phyloP scores from a whole-genome alignment of 2,329 filamentous ascomycete genomes.

The Colletotrichum tropicicola region DNA sequence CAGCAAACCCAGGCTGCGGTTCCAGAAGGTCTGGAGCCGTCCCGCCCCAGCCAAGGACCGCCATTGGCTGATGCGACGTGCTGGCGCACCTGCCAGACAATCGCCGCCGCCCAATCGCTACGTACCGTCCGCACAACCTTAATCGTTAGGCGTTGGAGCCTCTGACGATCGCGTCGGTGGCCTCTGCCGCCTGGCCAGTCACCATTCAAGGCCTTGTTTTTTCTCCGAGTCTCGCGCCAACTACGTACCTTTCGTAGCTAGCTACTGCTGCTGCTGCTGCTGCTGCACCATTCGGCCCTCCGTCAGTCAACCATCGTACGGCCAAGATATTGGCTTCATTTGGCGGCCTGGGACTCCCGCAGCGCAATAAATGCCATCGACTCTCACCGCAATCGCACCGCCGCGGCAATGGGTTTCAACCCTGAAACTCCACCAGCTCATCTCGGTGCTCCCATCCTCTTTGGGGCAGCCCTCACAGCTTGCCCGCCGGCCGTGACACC shows the following conservation, averaged over 20 bases:
- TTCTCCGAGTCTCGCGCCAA: neutral
- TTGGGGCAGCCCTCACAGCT: neutral
- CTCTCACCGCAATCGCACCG: constrained; percentile 18
- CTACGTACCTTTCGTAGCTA: too few species aligned
- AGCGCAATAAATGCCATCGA: neutral
- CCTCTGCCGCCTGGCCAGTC: neutral
- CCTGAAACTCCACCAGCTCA: constrained; percentile 29
- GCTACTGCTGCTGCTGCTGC: too few species aligned
- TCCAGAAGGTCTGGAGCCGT: constrained; percentile 27
- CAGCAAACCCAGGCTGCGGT: too few species aligned
- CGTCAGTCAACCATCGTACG: constrained; percentile 7
- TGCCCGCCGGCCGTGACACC: neutral
- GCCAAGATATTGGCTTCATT: constrained; percentile 10
- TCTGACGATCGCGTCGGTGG: neutral
- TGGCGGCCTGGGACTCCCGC: neutral
- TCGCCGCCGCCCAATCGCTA: neutral
- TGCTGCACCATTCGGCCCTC: neutral
- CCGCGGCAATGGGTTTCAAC: constrained; percentile 27
- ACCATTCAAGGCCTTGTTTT: neutral
- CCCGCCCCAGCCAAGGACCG: too few species aligned
- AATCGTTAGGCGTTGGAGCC: neutral
- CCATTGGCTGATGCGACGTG: neutral
- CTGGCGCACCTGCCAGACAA: neutral
- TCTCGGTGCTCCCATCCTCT: constrained; percentile 22
- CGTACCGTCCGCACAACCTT: constrained; percentile 13